Conservation (phyloP, 306 rosid genomes). For the Acmispon strigosus region DNA sequence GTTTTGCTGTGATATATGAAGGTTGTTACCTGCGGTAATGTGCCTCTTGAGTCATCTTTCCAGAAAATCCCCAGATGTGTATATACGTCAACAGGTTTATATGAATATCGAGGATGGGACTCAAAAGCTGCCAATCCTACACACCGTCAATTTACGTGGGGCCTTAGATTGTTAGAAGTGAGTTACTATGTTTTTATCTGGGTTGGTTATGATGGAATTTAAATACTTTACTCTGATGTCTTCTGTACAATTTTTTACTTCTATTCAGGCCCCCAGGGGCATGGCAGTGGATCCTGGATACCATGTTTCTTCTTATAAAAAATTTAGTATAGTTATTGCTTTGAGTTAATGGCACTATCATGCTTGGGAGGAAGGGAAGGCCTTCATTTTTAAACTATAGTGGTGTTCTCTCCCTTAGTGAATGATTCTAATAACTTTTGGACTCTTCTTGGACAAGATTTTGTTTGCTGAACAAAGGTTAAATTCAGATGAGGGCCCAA, state of each 20-base stretch:
- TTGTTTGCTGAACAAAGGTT: background rate
- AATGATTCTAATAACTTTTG: background rate
- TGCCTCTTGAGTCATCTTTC: conserved; percentile 92
- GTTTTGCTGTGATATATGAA: conserved; percentile 29
- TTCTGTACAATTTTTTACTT: background rate
- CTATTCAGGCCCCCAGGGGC: background rate
- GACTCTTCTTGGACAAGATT: background rate
- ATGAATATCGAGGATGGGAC: conserved; percentile 90
- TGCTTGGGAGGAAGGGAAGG: background rate
- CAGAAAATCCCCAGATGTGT: conserved; percentile 90
- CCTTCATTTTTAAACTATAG: no score
- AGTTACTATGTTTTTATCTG: conserved; percentile 14
- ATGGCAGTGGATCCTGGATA: background rate
- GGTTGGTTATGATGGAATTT: background rate
- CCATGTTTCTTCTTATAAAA: background rate
- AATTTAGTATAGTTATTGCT: background rate
- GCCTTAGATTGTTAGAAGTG: conserved; percentile 62
- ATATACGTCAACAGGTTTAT: conserved; percentile 80
- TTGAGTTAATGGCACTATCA: background rate
- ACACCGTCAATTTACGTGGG: conserved; percentile 86
- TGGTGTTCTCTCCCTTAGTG: background rate
- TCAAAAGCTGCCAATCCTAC: conserved; percentile 79
- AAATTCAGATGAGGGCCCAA: background rate
- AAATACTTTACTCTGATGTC: background rate
- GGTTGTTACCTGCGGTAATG: conserved; percentile 96